These are phyloP conservation scores for Noccaea bulbosa DNA, from an alignment of 345 rosid genomes.

Conservation along the genomic window DNA sequence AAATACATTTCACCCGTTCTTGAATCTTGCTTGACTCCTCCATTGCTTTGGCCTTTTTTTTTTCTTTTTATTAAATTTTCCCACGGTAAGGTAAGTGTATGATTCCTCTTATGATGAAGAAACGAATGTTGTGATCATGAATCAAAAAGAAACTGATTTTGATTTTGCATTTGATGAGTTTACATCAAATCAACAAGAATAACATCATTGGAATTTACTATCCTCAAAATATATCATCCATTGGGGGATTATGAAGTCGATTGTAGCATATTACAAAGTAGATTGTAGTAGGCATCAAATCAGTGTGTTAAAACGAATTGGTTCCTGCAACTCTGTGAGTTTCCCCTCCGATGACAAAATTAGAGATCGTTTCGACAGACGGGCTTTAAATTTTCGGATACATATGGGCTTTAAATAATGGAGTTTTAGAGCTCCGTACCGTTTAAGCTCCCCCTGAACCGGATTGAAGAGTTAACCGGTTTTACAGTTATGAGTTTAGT, in stretches of 20 bases:
- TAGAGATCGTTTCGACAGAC: too few relatives aligned
- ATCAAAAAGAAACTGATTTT: not conserved
- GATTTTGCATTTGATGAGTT: conserved; percentile 6
- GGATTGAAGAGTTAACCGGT: too few relatives aligned
- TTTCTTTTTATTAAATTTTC: conserved; percentile 3
- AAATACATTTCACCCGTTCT: conserved; percentile 20
- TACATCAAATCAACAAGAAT: not conserved
- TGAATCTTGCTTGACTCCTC: not conserved
- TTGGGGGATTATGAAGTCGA: not conserved
- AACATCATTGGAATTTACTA: not conserved
- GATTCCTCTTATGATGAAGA: not conserved
- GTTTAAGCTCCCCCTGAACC: too few relatives aligned
- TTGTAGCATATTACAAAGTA: not conserved
- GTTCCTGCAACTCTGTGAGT: not conserved
- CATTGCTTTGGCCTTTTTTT: conserved; percentile 8
- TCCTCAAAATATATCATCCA: conserved; percentile 4
- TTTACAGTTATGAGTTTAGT: not conserved
- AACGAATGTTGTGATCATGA: not conserved
- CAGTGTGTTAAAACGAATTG: not conserved
- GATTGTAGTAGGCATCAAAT: not conserved
- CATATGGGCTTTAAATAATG: too few relatives aligned
- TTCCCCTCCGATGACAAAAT: too few relatives aligned
- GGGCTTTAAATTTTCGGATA: too few relatives aligned
- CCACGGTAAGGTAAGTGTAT: not conserved
- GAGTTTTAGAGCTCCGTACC: too few relatives aligned